Base-by-base conservation (phyloP, 371 early-diverging fungal species). In the Nematocida ausubeli region DNA sequence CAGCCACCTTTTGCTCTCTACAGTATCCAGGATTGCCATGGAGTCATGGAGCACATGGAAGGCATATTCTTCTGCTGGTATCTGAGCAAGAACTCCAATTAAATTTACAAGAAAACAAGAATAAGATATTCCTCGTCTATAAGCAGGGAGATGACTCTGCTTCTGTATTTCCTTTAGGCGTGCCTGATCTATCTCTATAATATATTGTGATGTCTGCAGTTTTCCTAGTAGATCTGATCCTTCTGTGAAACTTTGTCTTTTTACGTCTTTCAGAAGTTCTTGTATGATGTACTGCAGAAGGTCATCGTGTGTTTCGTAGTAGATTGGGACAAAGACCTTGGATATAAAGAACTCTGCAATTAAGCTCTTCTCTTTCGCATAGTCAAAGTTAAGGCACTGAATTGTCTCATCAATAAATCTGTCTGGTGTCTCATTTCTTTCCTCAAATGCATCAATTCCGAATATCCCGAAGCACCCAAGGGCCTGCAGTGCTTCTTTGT, bases 281-380 rank as follows among this genome's bases (percentile, higher is more conserved):
- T 75, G 78, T 6, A 75, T 75, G 35, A 75, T 75, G 35, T 75
- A 75, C 35, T 68, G 52, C 28, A 75, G n/a, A 24, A 75, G 40
- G 35, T 65, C 67, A 51, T 66, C 55, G 2, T 44, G 65, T 7
- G 58, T 75, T n/a, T 75, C 78, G 9, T 75, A 64, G 67, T 75
- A 75, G 19, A 66, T 66, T 0, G 66, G 66, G 6, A 75, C 37
- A 22, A 75, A 63, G 9, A 66, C 66, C 12, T 56, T 49, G 6
- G 4, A 34, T 12, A 75, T 75, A 22, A 75, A 75, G 28, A 75
- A 65, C 3, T 40, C n/a, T 1, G 32, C 42, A 3, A 66, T 67
- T 0, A 50, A 7, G 28, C 4, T 28, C n/a, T 34, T 37, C 16
- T 14, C 39, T 22, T 62, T 50, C 19, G 9, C 47, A 39, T 66